Percentiles rank a stretch among this genome's conserved stretches.
Evolutionary conservation across 2,329 filamentous ascomycete species (phyloP).

Genomic region (Exophiala oligosperma): DNA sequence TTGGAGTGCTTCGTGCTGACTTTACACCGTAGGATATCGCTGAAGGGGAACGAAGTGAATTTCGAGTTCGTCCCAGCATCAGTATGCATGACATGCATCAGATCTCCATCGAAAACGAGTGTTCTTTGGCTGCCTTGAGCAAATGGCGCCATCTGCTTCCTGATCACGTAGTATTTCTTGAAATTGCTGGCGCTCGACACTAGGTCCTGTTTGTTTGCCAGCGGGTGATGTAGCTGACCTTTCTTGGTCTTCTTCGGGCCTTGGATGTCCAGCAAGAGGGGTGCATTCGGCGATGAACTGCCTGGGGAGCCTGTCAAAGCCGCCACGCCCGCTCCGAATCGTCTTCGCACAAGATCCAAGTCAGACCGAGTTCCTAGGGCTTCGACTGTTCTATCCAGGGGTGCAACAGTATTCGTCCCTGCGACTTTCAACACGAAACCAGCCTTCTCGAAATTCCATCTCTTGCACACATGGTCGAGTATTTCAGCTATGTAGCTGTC

Average conservation of each 20-base stretch:
- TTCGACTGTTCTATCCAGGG: conserved; percentile 64
- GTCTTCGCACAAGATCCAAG: conserved; percentile 61
- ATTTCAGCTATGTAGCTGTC: conserved; percentile 70
- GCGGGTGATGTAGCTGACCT: conserved; percentile 45
- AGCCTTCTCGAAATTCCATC: conserved; percentile 64
- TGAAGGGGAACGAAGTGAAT: conserved; percentile 63
- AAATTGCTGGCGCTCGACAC: conserved; percentile 49
- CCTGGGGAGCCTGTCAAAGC: conserved; percentile 59
- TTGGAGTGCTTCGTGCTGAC: conserved; percentile 64
- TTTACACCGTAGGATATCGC: conserved; percentile 64
- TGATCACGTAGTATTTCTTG: conserved; percentile 63
- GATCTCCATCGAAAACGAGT: conserved; percentile 64
- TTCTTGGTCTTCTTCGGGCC: conserved; percentile 46
- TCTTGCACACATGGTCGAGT: conserved; percentile 62
- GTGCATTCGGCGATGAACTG: conserved; percentile 64
- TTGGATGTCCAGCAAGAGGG: conserved; percentile 53
- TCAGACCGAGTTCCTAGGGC: conserved; percentile 60
- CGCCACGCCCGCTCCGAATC: conserved; percentile 59
- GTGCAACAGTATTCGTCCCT: conserved; percentile 63
- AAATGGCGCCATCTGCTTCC: conserved; percentile 67
- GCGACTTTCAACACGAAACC: conserved; percentile 64
- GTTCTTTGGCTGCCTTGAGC: conserved; percentile 61
- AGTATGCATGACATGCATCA: conserved; percentile 64
- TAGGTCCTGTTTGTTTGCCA: conserved; percentile 49
- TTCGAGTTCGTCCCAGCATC: conserved; percentile 52